Conservation (phyloP, 2,329 filamentous ascomycete species). For the Cytospora schulzeri region DNA sequence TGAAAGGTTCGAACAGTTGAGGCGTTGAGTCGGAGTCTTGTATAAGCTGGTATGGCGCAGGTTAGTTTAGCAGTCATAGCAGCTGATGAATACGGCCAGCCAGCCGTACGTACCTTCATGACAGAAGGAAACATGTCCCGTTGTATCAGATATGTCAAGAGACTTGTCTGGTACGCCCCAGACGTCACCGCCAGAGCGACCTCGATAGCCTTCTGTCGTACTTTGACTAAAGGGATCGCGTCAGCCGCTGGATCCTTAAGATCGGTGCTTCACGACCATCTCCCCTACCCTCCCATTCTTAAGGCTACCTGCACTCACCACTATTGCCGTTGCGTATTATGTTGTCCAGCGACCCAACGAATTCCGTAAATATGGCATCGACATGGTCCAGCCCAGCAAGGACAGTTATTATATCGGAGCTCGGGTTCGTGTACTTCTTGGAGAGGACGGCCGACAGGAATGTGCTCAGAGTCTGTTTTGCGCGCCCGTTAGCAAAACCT, state of each 20-base stretch:
- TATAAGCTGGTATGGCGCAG: slow-evolving; percentile 61
- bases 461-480: slow-evolving; percentile 78
- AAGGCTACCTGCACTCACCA: slow-evolving; percentile 53
- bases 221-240: slow-evolving; percentile 56
- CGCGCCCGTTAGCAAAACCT: slow-evolving; percentile 40
- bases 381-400: slow-evolving; percentile 88
- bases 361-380: slow-evolving; percentile 84
- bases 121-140: slow-evolving; percentile 90
- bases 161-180: slow-evolving; percentile 92
- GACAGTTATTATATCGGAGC: slow-evolving; percentile 89
- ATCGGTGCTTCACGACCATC: not conserved
- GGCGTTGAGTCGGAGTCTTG: slow-evolving; percentile 72
- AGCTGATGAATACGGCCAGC: not conserved
- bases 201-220: slow-evolving; percentile 78
- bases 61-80: slow-evolving; percentile 1
- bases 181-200: slow-evolving; percentile 82
- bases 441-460: slow-evolving; percentile 81
- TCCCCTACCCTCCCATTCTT: not conserved
- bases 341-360: slow-evolving; percentile 79
- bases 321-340: slow-evolving; percentile 76
- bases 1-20: slow-evolving; percentile 72
- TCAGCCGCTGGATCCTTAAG: slow-evolving; percentile 31
- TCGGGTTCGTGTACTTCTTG: slow-evolving; percentile 93
- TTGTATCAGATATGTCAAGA: slow-evolving; percentile 94
- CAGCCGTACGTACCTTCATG: slow-evolving; percentile 75